Percentiles rank a stretch among this genome's conserved stretches.
phyloP scores from a whole-genome alignment of 2,329 filamentous ascomycete genomes.

The Aspergillus costaricaensis region DNA sequence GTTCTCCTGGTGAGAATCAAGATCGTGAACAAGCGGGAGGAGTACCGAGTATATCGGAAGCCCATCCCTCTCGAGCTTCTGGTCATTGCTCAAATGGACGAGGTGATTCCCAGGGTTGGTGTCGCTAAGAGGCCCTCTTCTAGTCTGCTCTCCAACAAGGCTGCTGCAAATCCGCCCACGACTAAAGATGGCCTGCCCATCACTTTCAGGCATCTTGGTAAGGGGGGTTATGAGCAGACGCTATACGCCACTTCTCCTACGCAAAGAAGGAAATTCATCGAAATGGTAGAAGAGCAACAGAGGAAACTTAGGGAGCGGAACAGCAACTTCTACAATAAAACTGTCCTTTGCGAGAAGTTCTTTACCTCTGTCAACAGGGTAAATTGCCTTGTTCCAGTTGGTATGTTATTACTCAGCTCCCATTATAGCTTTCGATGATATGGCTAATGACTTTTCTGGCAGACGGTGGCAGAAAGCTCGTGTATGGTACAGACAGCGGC shows the following conservation, averaged over 20 bases:
- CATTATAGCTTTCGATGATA: neutral
- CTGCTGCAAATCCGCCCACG: constrained; percentile 50
- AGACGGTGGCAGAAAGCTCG: constrained; percentile 93
- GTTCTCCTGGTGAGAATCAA: constrained; percentile 90
- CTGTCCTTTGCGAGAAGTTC: constrained; percentile 77
- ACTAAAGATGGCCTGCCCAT: constrained; percentile 84
- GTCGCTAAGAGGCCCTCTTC: constrained; percentile 85
- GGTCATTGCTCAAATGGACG: constrained; percentile 95
- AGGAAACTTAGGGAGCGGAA: constrained; percentile 73
- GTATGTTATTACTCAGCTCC: constrained; percentile 52
- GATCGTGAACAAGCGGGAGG: constrained; percentile 87
- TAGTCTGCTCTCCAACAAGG: constrained; percentile 69
- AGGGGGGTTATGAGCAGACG: constrained; percentile 90
- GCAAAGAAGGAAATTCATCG: constrained; percentile 93
- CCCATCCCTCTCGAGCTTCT: constrained; percentile 93
- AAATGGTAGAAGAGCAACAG: constrained; percentile 90
- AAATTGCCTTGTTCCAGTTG: constrained; percentile 91
- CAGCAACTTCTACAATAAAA: constrained; percentile 70
- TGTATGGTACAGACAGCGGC: constrained; percentile 91
- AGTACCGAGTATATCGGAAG: constrained; percentile 91
- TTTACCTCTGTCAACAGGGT: constrained; percentile 87
- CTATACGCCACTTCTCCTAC: constrained; percentile 84
- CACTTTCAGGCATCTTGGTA: constrained; percentile 93
- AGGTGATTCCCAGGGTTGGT: constrained; percentile 80
- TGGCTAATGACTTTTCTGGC: constrained; percentile 19